phyloP scores from a whole-genome alignment of 768 basidiomycete genomes.

The Lactifluus pinguis region DNA sequence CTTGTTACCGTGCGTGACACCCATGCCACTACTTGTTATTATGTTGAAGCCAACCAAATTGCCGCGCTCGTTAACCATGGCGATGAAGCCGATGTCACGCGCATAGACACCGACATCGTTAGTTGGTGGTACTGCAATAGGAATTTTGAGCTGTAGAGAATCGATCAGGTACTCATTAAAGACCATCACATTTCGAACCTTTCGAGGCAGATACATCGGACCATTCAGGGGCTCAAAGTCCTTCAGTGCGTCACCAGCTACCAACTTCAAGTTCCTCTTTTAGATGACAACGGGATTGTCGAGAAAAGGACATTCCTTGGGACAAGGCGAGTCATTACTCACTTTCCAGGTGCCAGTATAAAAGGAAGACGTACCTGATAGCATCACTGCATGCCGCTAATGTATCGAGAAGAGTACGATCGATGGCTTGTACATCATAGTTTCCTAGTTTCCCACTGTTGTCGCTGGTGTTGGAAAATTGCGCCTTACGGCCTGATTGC shows the following conservation, averaged over 20 bases:
- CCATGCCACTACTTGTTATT: conserved; percentile 93
- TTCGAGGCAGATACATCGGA: conserved; percentile 91
- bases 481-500: no score
- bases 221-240: conserved; percentile 98
- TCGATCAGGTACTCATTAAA: conserved; percentile 5
- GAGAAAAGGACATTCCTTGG: conserved; percentile 83
- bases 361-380: conserved; percentile 52
- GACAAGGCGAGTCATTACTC: conserved; percentile 7
- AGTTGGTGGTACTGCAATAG: conserved; percentile 90
- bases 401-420: conserved; percentile 83
- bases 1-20: conserved; percentile 97
- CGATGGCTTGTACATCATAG: conserved; percentile 90
- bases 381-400: conserved; percentile 98
- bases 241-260: conserved; percentile 88
- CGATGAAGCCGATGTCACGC: conserved; percentile 95
- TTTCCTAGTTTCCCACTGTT: conserved; percentile 59
- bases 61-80: conserved; percentile 70
- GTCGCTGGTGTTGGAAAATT: no score
- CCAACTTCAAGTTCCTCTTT: conserved; percentile 60
- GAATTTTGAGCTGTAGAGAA: conserved; percentile 82
- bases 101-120: conserved; percentile 96
- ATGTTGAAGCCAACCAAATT: conserved; percentile 91
- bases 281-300: conserved; percentile 84
- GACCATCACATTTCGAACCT: conserved; percentile 38
- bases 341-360: background rate